A percentile compares a stretch with the other conserved stretches of the same genome.
Evolutionary conservation across 352 stramenopile genomes (phyloP).

Genomic region (Globisporangium barbulae): DNA sequence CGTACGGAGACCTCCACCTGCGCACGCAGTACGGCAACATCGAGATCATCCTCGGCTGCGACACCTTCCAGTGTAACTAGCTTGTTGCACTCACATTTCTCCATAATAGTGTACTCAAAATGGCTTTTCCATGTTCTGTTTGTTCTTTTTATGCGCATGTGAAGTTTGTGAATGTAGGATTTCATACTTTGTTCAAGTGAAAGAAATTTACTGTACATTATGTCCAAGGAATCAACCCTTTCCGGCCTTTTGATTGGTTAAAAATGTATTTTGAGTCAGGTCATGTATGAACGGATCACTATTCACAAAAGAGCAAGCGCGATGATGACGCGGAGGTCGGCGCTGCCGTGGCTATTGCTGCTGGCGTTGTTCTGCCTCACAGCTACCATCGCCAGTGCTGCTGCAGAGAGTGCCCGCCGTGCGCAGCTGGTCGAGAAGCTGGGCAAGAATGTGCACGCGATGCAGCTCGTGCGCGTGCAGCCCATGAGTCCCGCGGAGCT

Average conservation of each 20-base stretch:
- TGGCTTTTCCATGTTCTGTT: no score
- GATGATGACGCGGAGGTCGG: background rate
- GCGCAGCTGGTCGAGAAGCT: slow-evolving; percentile 36
- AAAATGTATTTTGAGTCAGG: background rate
- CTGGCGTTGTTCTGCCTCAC: background rate
- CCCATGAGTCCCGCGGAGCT: slow-evolving; percentile 34
- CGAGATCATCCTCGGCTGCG: slow-evolving; percentile 65
- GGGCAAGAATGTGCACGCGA: slow-evolving; percentile 61
- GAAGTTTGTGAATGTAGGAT: no score
- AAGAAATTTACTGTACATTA: no score
- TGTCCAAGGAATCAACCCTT: no score
- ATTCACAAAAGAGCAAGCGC: background rate
- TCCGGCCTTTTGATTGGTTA: background rate
- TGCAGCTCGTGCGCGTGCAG: slow-evolving; percentile 67
- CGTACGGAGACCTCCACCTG: slow-evolving; percentile 61
- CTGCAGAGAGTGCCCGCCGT: background rate
- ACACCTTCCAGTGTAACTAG: slow-evolving; percentile 58
- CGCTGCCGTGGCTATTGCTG: background rate
- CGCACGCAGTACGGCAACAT: slow-evolving; percentile 58
- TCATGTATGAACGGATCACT: background rate
- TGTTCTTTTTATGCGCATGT: no score
- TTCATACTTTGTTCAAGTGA: no score
- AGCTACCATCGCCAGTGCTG: background rate
- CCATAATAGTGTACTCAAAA: no score
- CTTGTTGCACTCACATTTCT: background rate